A percentile compares a stretch with the other conserved stretches of the same genome.
Evolutionary conservation across 164 flowering plant genomes (phyloP).

Genomic region (Protea cynaroides): DNA sequence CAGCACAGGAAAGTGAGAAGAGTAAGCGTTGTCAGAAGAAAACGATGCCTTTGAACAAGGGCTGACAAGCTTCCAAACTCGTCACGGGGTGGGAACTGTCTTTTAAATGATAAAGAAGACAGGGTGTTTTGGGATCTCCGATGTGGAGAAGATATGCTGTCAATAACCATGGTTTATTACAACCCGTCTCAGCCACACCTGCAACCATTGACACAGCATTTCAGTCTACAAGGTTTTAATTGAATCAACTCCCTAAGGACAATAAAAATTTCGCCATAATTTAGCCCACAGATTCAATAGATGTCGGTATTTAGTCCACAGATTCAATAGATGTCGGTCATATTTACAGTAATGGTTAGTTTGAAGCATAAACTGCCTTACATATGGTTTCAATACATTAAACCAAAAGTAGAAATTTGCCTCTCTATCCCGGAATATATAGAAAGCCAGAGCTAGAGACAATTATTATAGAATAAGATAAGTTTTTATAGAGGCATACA

Average conservation of each 20-base stretch:
- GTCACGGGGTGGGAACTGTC: conserved; percentile 25
- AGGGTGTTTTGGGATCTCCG: conserved; percentile 23
- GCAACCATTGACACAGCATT: neutral
- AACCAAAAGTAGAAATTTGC: too few relatives aligned
- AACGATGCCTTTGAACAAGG: conserved; percentile 43
- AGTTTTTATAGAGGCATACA: too few relatives aligned
- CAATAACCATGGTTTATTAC: conserved; percentile 36
- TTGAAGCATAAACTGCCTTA: too few relatives aligned
- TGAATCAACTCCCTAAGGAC: neutral
- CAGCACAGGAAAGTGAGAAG: conserved; percentile 48
- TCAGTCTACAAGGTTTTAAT: neutral
- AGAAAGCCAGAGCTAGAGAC: too few relatives aligned
- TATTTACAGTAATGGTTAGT: too few relatives aligned
- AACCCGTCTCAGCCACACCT: neutral
- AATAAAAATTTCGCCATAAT: neutral
- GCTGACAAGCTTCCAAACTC: conserved; percentile 44
- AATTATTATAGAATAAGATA: too few relatives aligned
- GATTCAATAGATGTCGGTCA: too few relatives aligned
- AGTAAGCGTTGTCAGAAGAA: conserved; percentile 41
- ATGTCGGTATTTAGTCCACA: too few relatives aligned
- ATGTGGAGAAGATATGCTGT: conserved; percentile 35
- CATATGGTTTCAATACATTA: too few relatives aligned
- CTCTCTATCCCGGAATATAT: too few relatives aligned
- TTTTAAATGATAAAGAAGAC: conserved; percentile 31
- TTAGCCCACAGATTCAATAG: too few relatives aligned